Evolutionary conservation across 768 basidiomycete species (phyloP).

Genomic region (Sarcodon aspratus): DNA sequence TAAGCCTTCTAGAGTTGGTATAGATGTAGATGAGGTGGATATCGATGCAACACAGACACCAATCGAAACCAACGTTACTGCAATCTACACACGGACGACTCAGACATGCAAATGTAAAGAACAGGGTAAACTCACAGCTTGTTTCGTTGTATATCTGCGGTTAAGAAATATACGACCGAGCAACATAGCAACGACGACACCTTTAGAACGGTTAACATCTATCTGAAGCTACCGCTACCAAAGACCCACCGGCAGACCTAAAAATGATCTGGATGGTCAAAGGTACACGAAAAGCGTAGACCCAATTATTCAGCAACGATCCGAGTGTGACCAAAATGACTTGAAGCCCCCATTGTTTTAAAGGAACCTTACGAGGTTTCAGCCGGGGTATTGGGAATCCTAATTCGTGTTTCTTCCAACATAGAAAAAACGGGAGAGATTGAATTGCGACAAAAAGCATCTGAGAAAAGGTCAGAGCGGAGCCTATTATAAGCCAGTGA

Average conservation of each 20-base stretch:
- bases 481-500: constrained; percentile 30
- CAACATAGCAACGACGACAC: constrained; percentile 68
- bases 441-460: constrained; percentile 68
- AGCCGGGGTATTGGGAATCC: constrained; percentile 32
- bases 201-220: constrained; percentile 21
- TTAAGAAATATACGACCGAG: constrained; percentile 51
- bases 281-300: constrained; percentile 66
- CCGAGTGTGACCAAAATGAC: constrained; percentile 57
- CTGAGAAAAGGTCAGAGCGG: constrained; percentile 77
- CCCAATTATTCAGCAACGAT: constrained; percentile 73
- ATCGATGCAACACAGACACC: constrained; percentile 70
- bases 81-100: constrained; percentile 25
- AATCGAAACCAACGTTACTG: constrained; percentile 53
- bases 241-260: constrained; percentile 58
- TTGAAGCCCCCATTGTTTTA: constrained; percentile 57
- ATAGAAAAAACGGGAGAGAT: constrained; percentile 53
- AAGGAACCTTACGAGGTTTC: constrained; percentile 57
- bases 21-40: constrained; percentile 35
- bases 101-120: background rate
- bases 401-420: constrained; percentile 10
- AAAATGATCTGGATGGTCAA: constrained; percentile 76
- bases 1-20: constrained; percentile 9
- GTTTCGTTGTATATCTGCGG: constrained; percentile 44
- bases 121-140: constrained; percentile 39
- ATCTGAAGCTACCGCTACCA: constrained; percentile 2